Evolutionary conservation across 2,329 filamentous ascomycete species (phyloP), one percentile per base, ranked within the genome.

Genomic region (Penicillium sp.): DNA sequence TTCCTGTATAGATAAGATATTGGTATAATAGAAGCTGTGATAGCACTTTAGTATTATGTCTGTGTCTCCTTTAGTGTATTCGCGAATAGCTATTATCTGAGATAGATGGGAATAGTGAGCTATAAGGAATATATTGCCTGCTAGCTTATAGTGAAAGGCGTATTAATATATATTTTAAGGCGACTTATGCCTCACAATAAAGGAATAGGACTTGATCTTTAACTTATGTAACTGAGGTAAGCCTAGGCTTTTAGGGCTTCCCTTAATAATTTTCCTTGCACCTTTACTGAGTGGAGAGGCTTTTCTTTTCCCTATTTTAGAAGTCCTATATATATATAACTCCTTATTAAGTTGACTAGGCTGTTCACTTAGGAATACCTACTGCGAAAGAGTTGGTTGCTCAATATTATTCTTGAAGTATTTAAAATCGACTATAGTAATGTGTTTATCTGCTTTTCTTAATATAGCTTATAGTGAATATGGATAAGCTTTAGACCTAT

Each of bases 121-220:
- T 6, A 41, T 32, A 28, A 45, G 36, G 14, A 45, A 38, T 16
- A 48, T 35, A 6, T 47, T 21, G 3, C 48, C 43, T 34, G 26
- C 42, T 7, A 53, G 29, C 9, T 54, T 36, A 35, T 38, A 56
- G 10, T 18, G 33, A 18, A 49, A 35, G 3, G 33, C 34, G 9
- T 37, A 34, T 9, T 29, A 28, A 39, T 47, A 55, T 2, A 43
- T 50, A 14, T 54, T 40, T 45, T 39, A 53, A 9, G 40, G 48
- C 7, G 39, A 54, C 20, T 50, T 35, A 17, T 46, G 35, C 35
- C 43, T 36, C 11, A 45, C 17, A 32, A 42, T 36, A n/a, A n/a
- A n/a, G n/a, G n/a, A n/a, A n/a, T n/a, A n/a, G n/a, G n/a, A n/a
- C n/a, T n/a, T n/a, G n/a, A n/a, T n/a, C n/a, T n/a, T n/a, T n/a